These are phyloP conservation scores for Cladochytrium replicatum DNA, from an alignment of 192 early-diverging fungal species.

Conservation along the genomic window DNA sequence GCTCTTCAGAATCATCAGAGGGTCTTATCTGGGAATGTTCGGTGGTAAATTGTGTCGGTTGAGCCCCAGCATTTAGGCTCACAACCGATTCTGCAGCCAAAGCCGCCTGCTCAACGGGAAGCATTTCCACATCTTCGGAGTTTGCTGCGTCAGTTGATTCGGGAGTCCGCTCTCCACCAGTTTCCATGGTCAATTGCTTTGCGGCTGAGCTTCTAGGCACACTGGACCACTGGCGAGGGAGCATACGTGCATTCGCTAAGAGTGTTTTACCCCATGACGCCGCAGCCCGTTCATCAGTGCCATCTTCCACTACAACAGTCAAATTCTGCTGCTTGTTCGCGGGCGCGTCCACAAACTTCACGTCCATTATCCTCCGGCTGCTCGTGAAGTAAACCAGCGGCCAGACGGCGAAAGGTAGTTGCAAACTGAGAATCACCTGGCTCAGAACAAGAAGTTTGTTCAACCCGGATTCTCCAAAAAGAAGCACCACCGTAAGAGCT, in stretches of 20 bases:
- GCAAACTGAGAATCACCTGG: conserved; percentile 71
- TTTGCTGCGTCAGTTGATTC: too few relatives aligned
- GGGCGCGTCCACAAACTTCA: not conserved
- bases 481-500: conserved; percentile 53
- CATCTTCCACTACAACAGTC: not conserved
- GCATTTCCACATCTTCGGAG: too few relatives aligned
- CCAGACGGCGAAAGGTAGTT: conserved; percentile 75
- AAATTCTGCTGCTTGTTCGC: not conserved
- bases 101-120: too few relatives aligned
- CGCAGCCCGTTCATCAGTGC: not conserved
- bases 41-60: too few relatives aligned
- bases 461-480: conserved; percentile 52
- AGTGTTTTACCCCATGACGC: not conserved
- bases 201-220: not conserved
- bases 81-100: too few relatives aligned
- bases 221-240: not conserved
- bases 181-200: not conserved
- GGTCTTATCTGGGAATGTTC: too few relatives aligned
- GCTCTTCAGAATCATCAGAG: too few relatives aligned
- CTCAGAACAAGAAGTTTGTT: conserved; percentile 52
- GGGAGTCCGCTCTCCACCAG: too few relatives aligned
- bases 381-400: conserved; percentile 63
- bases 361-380: conserved; percentile 38
- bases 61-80: too few relatives aligned
- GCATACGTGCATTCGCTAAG: not conserved